Percentiles rank a stretch among this genome's conserved stretches.
Conservation (phyloP, 352 stramenopile genomes). For the Phytophthora crassamura region DNA sequence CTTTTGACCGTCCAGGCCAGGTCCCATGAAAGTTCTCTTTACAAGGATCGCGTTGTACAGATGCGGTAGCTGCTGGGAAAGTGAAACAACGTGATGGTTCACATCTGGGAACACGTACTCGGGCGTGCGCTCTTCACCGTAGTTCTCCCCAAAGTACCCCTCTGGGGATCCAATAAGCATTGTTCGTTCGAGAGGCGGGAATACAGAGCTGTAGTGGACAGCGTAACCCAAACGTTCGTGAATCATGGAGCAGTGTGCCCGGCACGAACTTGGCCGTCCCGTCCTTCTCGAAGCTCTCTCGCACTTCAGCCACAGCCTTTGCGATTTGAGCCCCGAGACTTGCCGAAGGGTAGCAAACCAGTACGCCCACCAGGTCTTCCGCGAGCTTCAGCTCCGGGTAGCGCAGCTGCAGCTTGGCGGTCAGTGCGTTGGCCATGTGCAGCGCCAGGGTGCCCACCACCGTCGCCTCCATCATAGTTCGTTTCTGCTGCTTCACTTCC, state of each 20-base stretch:
- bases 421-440: slow-evolving; percentile 9
- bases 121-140: slow-evolving; percentile 7
- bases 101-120: no score
- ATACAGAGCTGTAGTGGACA: not conserved
- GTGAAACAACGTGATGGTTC: not conserved
- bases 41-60: not conserved
- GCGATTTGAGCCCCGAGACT: not conserved
- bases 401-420: slow-evolving; percentile 24
- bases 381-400: slow-evolving; percentile 26
- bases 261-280: no score
- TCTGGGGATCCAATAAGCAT: slow-evolving; percentile 1
- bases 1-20: not conserved
- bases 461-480: slow-evolving; percentile 37
- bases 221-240: not conserved
- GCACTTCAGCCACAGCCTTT: not conserved
- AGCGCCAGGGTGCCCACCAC: slow-evolving; percentile 32
- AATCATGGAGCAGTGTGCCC: slow-evolving; percentile 3
- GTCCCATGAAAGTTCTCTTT: not conserved
- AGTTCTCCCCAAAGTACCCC: not conserved
- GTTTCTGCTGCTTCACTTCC: slow-evolving; percentile 33
- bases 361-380: slow-evolving; percentile 16
- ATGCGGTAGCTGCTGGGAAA: not conserved
- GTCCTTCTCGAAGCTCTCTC: not conserved
- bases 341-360: slow-evolving; percentile 3
- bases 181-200: not conserved